Percentiles rank a stretch among this genome's conserved stretches.
Conservation (phyloP, 192 early-diverging fungal species). For the Mortierella claussenii region DNA sequence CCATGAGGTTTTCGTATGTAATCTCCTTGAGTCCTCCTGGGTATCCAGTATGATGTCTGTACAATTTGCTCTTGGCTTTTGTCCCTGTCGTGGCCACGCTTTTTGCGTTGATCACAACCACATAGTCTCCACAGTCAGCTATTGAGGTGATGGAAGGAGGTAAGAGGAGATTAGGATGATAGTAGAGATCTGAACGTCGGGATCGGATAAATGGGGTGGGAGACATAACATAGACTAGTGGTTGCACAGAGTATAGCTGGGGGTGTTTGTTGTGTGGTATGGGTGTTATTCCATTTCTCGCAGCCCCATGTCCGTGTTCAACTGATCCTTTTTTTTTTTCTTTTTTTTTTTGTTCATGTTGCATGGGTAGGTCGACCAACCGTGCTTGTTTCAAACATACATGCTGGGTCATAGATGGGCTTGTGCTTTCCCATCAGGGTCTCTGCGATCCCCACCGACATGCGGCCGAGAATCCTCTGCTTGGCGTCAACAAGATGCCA, state of each 20-base stretch:
- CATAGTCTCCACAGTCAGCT: slow-evolving; percentile 96
- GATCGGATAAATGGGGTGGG: slow-evolving; percentile 6
- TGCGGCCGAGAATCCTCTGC: slow-evolving; percentile 86
- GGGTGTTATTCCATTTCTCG: too few relatives aligned
- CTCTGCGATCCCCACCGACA: slow-evolving; percentile 86
- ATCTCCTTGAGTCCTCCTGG: slow-evolving; percentile 89
- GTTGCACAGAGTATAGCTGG: not conserved
- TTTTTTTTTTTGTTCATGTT: too few relatives aligned
- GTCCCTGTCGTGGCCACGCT: slow-evolving; percentile 83
- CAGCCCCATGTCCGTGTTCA: too few relatives aligned
- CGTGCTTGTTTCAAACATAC: too few relatives aligned
- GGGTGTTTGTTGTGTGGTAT: too few relatives aligned
- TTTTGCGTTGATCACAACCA: slow-evolving; percentile 93
- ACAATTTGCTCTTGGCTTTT: slow-evolving; percentile 87
- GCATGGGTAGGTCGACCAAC: too few relatives aligned
- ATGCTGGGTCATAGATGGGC: slow-evolving; percentile 89
- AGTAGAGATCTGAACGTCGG: not conserved
- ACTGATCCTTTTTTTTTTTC: too few relatives aligned
- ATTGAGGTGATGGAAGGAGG: slow-evolving; percentile 1
- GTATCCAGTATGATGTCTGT: slow-evolving; percentile 87
- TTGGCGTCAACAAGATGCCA: slow-evolving; percentile 94
- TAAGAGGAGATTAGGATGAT: not conserved
- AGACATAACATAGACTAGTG: too few relatives aligned
- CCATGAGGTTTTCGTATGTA: slow-evolving; percentile 76
- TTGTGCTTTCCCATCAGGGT: slow-evolving; percentile 98